Conservation (phyloP, 495 filamentous ascomycete species). For the Cercophora scortea region DNA sequence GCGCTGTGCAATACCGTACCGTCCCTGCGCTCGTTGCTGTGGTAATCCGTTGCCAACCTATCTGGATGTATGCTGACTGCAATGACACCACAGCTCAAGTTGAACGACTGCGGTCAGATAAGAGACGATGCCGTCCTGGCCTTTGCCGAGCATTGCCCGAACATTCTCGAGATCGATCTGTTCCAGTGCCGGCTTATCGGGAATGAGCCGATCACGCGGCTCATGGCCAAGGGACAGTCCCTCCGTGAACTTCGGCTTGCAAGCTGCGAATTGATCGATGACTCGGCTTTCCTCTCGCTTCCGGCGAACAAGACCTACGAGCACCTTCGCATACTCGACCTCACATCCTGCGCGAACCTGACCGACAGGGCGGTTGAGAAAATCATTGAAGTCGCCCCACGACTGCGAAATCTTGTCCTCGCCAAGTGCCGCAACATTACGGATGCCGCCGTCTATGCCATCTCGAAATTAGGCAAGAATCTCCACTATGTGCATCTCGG, state of each 20-base stretch:
- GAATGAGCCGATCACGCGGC: constrained; percentile 68
- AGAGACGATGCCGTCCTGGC: constrained; percentile 72
- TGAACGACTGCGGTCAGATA: constrained; percentile 78
- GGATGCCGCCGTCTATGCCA: constrained; percentile 79
- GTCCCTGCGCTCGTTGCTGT: too few relatives aligned
- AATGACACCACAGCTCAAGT: constrained; percentile 62
- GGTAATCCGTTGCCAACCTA: too few relatives aligned
- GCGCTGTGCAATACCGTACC: too few relatives aligned
- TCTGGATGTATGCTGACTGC: constrained; percentile 13
- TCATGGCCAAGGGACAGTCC: constrained; percentile 66
- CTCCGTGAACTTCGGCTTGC: constrained; percentile 84
- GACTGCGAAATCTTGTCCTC: constrained; percentile 84
- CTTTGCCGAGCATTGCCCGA: constrained; percentile 79
- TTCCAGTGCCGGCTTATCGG: constrained; percentile 76
- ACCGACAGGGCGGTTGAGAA: constrained; percentile 80
- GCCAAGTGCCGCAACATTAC: constrained; percentile 92
- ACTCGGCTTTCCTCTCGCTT: constrained; percentile 79
- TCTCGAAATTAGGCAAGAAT: constrained; percentile 87
- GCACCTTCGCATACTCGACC: constrained; percentile 83
- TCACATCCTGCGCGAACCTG: constrained; percentile 77
- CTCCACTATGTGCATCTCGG: constrained; percentile 93
- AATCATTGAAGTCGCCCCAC: constrained; percentile 77
- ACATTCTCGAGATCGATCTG: constrained; percentile 93
- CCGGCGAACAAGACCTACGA: constrained; percentile 64
- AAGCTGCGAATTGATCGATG: constrained; percentile 74